Conservation (phyloP, 1,284 basidiomycete genomes). For the Leccinum fallax region DNA sequence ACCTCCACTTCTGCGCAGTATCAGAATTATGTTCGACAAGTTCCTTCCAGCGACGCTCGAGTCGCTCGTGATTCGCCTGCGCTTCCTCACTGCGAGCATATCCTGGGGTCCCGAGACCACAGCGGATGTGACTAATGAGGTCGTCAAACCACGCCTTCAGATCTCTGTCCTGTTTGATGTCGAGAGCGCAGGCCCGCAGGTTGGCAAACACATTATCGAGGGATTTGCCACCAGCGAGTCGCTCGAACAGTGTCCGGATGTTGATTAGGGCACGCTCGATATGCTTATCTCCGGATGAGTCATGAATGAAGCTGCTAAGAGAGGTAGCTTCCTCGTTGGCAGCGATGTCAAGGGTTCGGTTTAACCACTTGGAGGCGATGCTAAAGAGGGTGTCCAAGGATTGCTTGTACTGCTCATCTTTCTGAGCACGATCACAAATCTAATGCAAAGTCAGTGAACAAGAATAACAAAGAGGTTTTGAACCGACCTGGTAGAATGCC, state of each 20-base stretch:
- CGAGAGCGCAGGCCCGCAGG: slow-evolving; percentile 43
- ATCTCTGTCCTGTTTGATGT: slow-evolving; percentile 49
- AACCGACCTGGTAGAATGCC: slow-evolving; percentile 52
- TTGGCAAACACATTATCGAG: slow-evolving; percentile 46
- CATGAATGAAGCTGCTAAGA: slow-evolving; percentile 56
- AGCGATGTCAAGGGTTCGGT: slow-evolving; percentile 51
- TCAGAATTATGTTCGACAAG: slow-evolving; percentile 47
- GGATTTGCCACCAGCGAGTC: slow-evolving; percentile 47
- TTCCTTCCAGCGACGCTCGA: slow-evolving; percentile 51
- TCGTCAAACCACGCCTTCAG: slow-evolving; percentile 53
- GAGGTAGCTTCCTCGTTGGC: slow-evolving; percentile 41
- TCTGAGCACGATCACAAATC: slow-evolving; percentile 64
- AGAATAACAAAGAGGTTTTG: not conserved
- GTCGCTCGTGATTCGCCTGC: slow-evolving; percentile 41
- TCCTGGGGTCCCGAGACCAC: slow-evolving; percentile 49
- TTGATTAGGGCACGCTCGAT: slow-evolving; percentile 49
- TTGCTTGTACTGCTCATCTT: slow-evolving; percentile 56
- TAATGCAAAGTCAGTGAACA: slow-evolving; percentile 24
- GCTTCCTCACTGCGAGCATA: slow-evolving; percentile 55
- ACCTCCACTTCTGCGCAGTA: slow-evolving; percentile 51
- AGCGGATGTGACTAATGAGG: slow-evolving; percentile 47
- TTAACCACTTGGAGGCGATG: slow-evolving; percentile 57
- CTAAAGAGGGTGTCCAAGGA: slow-evolving; percentile 58
- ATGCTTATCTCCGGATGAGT: slow-evolving; percentile 59
- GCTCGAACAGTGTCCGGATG: slow-evolving; percentile 50